phyloP scores from a whole-genome alignment of 2,329 filamentous ascomycete genomes.

The Cordyceps militaris region DNA sequence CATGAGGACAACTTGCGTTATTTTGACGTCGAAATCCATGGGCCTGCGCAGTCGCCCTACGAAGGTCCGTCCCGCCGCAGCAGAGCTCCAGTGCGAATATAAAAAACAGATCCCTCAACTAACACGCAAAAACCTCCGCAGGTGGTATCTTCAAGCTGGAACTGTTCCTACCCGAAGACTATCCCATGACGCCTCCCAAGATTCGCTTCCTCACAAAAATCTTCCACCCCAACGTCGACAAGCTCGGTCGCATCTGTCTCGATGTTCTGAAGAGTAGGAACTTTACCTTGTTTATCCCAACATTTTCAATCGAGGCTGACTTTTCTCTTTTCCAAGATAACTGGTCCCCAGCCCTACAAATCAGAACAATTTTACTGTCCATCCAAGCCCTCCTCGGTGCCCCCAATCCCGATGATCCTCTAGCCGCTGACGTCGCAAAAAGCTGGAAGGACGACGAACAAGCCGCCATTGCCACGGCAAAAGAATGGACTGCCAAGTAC shows the following conservation, averaged over 20 bases:
- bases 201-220: conserved; percentile 98
- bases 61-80: conserved; percentile 57
- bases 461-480: conserved; percentile 84
- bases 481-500: conserved; percentile 84
- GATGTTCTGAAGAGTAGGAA: conserved; percentile 89
- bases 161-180: conserved; percentile 95
- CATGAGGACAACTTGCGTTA: conserved; percentile 97
- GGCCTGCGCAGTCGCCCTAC: conserved; percentile 86
- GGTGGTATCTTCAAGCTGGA: conserved; percentile 91
- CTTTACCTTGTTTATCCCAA: neutral
- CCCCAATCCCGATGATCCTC: conserved; percentile 95
- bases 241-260: conserved; percentile 91
- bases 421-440: conserved; percentile 95
- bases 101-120: neutral
- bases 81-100: neutral
- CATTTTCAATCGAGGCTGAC: neutral
- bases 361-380: conserved; percentile 95
- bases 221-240: conserved; percentile 98
- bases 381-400: conserved; percentile 95
- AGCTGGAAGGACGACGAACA: conserved; percentile 96
- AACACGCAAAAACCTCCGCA: conserved; percentile 20
- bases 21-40: conserved; percentile 96
- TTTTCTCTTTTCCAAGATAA: conserved; percentile 57
- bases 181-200: conserved; percentile 98
- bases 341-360: conserved; percentile 97